Evolutionary conservation across 352 stramenopile genomes (phyloP).

Genomic region (Phytophthora cactorum): DNA sequence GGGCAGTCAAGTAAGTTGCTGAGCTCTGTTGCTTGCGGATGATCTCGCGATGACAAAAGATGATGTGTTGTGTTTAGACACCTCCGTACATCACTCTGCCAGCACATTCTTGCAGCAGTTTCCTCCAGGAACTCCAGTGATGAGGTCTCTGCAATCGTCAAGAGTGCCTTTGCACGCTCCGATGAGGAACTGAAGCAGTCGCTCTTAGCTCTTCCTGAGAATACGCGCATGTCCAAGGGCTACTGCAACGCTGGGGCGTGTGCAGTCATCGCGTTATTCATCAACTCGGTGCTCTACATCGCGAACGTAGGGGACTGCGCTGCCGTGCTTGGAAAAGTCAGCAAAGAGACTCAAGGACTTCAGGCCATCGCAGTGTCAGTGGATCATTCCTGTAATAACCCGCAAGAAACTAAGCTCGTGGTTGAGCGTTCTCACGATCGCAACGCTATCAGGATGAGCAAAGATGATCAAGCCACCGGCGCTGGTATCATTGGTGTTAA

Average conservation of each 20-base stretch:
- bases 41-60: conserved; percentile 7
- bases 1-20: conserved; percentile 67
- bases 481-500: conserved; percentile 85
- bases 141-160: conserved; percentile 39
- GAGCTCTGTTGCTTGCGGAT: not conserved
- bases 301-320: conserved; percentile 93
- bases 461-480: conserved; percentile 87
- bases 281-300: conserved; percentile 77
- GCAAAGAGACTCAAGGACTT: conserved; percentile 42
- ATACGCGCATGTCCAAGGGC: conserved; percentile 59
- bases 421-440: conserved; percentile 72
- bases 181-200: conserved; percentile 68
- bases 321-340: conserved; percentile 82
- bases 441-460: conserved; percentile 90
- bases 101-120: conserved; percentile 40
- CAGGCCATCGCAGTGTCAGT: conserved; percentile 50
- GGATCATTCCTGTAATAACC: conserved; percentile 69
- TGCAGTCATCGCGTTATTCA: conserved; percentile 65
- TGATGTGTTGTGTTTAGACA: conserved; percentile 28
- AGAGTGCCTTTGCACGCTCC: conserved; percentile 52
- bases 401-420: conserved; percentile 57
- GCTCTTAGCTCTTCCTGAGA: conserved; percentile 47
- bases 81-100: conserved; percentile 44
- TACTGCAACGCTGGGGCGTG: conserved; percentile 79
- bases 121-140: conserved; percentile 36